Evolutionary conservation across 176 grass and related monocot species (phyloP).

Genomic region (Alopecurus myosuroides): DNA sequence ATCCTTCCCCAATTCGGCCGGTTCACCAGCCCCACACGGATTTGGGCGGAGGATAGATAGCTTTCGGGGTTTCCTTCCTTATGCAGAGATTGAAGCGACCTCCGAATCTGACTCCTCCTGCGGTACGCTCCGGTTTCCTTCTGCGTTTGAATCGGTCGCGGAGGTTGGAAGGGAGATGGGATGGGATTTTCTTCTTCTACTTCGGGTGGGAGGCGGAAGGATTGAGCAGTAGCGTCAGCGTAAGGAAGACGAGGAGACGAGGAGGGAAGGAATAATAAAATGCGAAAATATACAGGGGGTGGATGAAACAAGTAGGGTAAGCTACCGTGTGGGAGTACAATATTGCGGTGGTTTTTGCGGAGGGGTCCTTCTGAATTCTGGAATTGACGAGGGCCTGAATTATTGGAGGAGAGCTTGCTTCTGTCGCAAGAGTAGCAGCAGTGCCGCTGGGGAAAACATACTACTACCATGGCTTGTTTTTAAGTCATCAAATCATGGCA

Average conservation of each 20-base stretch:
- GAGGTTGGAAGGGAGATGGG: background rate
- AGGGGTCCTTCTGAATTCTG: background rate
- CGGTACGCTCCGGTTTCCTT: background rate
- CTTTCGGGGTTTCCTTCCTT: constrained; percentile 27
- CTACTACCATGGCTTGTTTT: too few relatives aligned
- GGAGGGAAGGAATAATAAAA: constrained; percentile 11
- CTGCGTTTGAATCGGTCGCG: constrained; percentile 23
- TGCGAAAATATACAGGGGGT: background rate
- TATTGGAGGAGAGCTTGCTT: constrained; percentile 15
- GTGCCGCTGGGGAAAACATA: too few relatives aligned
- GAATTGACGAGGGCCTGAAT: constrained; percentile 16
- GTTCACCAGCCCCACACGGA: constrained; percentile 40
- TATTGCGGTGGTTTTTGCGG: background rate
- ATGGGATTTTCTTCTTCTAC: constrained; percentile 7
- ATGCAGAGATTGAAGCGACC: constrained; percentile 28
- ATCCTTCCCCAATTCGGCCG: constrained; percentile 25
- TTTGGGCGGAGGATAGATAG: background rate
- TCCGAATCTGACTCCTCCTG: constrained; percentile 30
- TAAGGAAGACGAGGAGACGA: background rate
- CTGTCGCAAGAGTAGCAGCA: background rate
- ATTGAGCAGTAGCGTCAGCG: constrained; percentile 20
- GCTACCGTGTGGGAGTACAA: constrained; percentile 18
- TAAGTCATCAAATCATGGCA: too few relatives aligned
- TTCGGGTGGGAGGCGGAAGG: constrained; percentile 10
- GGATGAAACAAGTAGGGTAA: constrained; percentile 15